phyloP scores from a whole-genome alignment of 2,329 filamentous ascomycete genomes.

The Cladosporium sp. region DNA sequence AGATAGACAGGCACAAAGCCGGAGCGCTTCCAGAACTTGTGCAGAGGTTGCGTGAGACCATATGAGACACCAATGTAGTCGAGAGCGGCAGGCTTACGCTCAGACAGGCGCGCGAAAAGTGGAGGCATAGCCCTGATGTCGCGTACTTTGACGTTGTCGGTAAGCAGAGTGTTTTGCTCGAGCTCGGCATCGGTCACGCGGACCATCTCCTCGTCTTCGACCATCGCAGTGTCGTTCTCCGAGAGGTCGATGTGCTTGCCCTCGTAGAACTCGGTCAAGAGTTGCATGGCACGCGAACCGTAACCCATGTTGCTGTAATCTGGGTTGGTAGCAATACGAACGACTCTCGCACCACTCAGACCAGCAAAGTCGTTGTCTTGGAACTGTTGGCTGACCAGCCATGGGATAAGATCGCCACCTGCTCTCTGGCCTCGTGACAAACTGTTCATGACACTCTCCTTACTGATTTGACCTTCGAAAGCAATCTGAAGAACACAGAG shows the following conservation, averaged over 20 bases:
- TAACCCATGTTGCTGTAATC: conserved; percentile 94
- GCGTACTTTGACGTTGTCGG: conserved; percentile 85
- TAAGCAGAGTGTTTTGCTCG: conserved; percentile 71
- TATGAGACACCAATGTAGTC: conserved; percentile 97
- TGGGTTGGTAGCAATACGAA: conserved; percentile 94
- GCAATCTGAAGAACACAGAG: conserved; percentile 93
- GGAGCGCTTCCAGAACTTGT: conserved; percentile 95
- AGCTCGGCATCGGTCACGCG: conserved; percentile 83
- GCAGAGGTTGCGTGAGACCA: conserved; percentile 80
- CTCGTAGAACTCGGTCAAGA: conserved; percentile 90
- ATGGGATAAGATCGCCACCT: conserved; percentile 91
- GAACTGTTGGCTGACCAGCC: conserved; percentile 97
- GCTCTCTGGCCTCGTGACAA: conserved; percentile 86
- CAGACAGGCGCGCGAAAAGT: conserved; percentile 82
- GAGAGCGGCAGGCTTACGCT: conserved; percentile 75
- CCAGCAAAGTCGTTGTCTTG: conserved; percentile 96
- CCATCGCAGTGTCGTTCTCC: conserved; percentile 58
- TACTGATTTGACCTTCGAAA: conserved; percentile 91
- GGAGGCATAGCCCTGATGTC: conserved; percentile 92
- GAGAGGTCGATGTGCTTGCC: conserved; percentile 85
- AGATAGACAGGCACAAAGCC: conserved; percentile 89
- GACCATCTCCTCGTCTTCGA: conserved; percentile 60
- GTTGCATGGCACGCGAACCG: conserved; percentile 81
- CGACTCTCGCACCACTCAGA: conserved; percentile 86
- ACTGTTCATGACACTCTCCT: conserved; percentile 86